Evolutionary conservation across 2,329 filamentous ascomycete species (phyloP), one percentile per base, ranked within the genome.

Genomic region (Neopestalotiopsis sp.): DNA sequence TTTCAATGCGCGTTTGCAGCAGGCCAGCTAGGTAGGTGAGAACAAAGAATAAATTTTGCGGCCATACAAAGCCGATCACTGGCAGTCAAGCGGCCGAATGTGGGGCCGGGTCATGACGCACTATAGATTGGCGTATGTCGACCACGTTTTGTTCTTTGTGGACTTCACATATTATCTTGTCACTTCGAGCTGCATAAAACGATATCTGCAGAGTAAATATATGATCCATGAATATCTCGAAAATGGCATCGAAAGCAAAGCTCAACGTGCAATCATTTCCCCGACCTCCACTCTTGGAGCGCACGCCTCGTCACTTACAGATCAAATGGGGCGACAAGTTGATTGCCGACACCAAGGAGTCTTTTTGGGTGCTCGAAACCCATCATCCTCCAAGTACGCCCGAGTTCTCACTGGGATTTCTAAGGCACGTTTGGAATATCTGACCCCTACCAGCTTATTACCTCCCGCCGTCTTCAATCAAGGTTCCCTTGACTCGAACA

Each of bases 321-420:
- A 84, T 91, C 70, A 86, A 84, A 75, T 90, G 86, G 83, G 81
- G 85, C 32, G 85, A 84, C 24, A 78, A 85, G 60, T 79, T 84
- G 63, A 85, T 91, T 70, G 89, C 87, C 12, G 86, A 90, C 58
- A 90, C 89, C 6, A 85, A 80, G 67, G 83, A 87, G 60, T 87
- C 84, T 2, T 90, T 85, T 75, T 90, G 89, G 88, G 88, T 89
- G 4, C 79, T 91, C 42, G 88, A 91, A 76, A 90, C 88, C 20
- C 86, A 88, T 72, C 88, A 90, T 72, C 87, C 89, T 42, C 89
- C 89, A 4, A 90, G 86, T 88, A 74, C 62, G 81, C 80, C 14
- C 24, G 59, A 34, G 1, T 34, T 5, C 12, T 38, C 61, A 7
- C 2, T 13, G 10, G 24, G 14, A 17, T 62, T 62, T 38, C 28